Evolutionary conservation across 83 land plant species (phyloP), one percentile per base, ranked within the genome.

Genomic region (Picea mariana): DNA sequence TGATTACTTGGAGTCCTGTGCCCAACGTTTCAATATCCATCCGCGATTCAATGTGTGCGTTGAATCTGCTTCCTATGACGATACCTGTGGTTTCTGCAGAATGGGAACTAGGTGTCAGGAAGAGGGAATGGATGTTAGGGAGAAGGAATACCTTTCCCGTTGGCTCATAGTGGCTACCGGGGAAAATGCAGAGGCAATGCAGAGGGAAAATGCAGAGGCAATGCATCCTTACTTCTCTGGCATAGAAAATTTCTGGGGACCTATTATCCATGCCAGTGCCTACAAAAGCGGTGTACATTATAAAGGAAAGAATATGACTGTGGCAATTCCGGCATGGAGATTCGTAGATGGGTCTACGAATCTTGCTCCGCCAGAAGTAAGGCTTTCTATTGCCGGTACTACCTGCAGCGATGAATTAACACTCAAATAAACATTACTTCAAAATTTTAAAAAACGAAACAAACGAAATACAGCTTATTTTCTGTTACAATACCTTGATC

Each of bases 271-370:
- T 80, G 83, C 90, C 11, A 80, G 81, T 65, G 23, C 15, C 2
- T 88, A 83, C 55, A 86, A 83, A 24, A 66, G 24, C 68, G 24
- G 68, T 21, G 11, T 9, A n/a, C 12, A 66, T 0, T 66, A 12
- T 24, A 2, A n/a, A n/a, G 68, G 24, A 4, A 3, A 66, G 68
- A n/a, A 66, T 66, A 24, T 66, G 24, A 24, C 11, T 24, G 27
- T 66, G 68, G 26, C 24, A 66, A 66, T 66, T 66, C 68, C 68
- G 68, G 68, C 68, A 66, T 66, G 68, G 27, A 24, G 26, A 66
- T 66, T 96, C 59, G 88, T 87, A 13, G 87, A 90, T 27, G 31
- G 31, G 31, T 90, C 87, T 13, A 87, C 88, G 59, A 96, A 96
- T 38, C 84, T 86, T 4, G 73, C 97, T 11, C 90, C 86, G 4